A percentile compares a stretch with the other conserved stretches of the same genome.
Conservation (phyloP, 164 flowering plant species). For the Sextonia rubra region DNA sequence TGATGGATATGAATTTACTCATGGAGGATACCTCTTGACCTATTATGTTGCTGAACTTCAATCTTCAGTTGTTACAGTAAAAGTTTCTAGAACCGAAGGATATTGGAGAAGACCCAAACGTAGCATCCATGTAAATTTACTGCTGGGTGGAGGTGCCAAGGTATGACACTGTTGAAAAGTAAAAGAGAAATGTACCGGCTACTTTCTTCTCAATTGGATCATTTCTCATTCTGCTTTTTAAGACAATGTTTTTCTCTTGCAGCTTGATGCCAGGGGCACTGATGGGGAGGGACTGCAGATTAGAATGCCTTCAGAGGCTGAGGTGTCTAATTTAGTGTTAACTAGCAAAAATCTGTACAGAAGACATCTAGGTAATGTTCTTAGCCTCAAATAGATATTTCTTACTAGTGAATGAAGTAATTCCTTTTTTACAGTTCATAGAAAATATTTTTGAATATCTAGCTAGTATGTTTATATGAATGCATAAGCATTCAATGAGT, state of each 20-base stretch:
- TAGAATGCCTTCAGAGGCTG: slow-evolving; percentile 60
- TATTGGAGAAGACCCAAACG: slow-evolving; percentile 78
- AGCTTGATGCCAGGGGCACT: slow-evolving; percentile 75
- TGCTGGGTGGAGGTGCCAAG: too few species aligned
- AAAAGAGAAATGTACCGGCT: too few species aligned
- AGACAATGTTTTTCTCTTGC: slow-evolving; percentile 6
- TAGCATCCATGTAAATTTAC: slow-evolving; percentile 59
- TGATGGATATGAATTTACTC: slow-evolving; percentile 79
- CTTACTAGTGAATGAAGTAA: too few species aligned
- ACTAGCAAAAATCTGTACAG: slow-evolving; percentile 41
- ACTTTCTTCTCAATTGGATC: too few species aligned
- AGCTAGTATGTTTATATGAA: too few species aligned
- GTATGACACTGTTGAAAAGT: slow-evolving; percentile 25
- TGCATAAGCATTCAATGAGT: too few species aligned
- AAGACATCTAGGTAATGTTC: slow-evolving; percentile 47
- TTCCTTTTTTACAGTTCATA: too few species aligned
- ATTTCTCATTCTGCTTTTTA: neutral
- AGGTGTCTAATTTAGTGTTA: slow-evolving; percentile 42
- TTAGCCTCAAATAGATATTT: neutral
- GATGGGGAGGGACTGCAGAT: slow-evolving; percentile 80
- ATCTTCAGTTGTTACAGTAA: slow-evolving; percentile 61
- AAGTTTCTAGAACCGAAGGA: slow-evolving; percentile 72
- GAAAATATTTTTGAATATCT: too few species aligned
- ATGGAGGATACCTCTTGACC: slow-evolving; percentile 66
- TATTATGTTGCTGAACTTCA: slow-evolving; percentile 69